A percentile compares a stretch with the other conserved stretches of the same genome.
These are phyloP conservation scores for Magnusiomyces tetraspermus DNA, from an alignment of 1,139 yeast species.

Conservation along the genomic window DNA sequence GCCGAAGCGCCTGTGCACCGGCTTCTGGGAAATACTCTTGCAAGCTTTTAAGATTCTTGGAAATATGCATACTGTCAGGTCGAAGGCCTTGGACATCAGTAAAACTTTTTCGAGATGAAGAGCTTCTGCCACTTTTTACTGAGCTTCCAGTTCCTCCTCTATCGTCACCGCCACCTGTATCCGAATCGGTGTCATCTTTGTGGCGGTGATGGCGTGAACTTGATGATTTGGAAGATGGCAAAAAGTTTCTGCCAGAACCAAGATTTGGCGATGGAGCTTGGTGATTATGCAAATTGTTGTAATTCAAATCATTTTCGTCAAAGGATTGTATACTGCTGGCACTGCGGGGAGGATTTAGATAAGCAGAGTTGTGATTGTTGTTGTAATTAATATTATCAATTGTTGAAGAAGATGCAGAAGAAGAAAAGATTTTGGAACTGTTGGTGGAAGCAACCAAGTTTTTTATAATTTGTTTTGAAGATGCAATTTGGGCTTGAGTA, in stretches of 20 bases:
- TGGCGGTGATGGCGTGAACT: background rate
- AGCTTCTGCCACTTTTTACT: background rate
- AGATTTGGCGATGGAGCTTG: background rate
- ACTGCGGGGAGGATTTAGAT: background rate
- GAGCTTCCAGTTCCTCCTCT: background rate
- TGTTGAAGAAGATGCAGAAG: background rate
- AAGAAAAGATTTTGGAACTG: constrained; percentile 19
- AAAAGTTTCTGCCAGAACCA: background rate
- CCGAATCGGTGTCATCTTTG: background rate
- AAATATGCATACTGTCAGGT: constrained; percentile 88
- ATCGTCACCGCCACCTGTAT: background rate
- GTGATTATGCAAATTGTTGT: background rate
- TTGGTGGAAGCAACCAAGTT: constrained; percentile 47
- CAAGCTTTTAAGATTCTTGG: constrained; percentile 75
- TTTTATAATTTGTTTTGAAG: constrained; percentile 40
- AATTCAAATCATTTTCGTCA: background rate
- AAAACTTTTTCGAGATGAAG: background rate
- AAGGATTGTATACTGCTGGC: constrained; percentile 6
- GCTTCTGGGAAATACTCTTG: constrained; percentile 91
- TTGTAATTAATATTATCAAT: constrained; percentile 2
- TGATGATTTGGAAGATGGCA: background rate
- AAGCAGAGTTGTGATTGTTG: background rate
- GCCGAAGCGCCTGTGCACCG: constrained; percentile 58
- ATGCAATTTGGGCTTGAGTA: constrained; percentile 54
- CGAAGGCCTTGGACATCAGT: constrained; percentile 29